Conservation (phyloP, 441 rosid species). For the Raphanus hybrid region DNA sequence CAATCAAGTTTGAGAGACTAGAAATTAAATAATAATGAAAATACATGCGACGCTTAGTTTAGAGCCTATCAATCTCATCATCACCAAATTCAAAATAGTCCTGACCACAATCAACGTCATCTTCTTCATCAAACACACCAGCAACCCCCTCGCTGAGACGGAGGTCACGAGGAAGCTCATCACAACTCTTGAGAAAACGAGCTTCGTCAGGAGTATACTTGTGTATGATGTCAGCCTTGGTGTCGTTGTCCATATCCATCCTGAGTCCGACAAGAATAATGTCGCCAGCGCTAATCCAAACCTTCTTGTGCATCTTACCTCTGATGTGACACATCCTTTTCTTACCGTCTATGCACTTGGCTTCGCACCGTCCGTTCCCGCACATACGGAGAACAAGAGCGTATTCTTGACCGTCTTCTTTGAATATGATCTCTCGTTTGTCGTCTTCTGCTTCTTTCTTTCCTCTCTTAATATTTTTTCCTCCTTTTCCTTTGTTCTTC, state of each 20-base stretch:
- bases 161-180: slow-evolving; percentile 1
- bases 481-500: slow-evolving; percentile 17
- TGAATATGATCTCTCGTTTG: slow-evolving; percentile 2
- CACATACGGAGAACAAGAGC: not conserved
- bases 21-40: not conserved
- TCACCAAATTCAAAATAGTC: not conserved
- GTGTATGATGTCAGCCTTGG: not conserved
- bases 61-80: slow-evolving; percentile 3
- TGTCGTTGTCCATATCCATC: not conserved
- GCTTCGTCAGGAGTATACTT: not conserved
- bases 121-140: not conserved
- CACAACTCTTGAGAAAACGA: slow-evolving; percentile 15
- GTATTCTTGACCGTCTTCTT: slow-evolving; percentile 10
- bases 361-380: not conserved
- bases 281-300: slow-evolving; percentile 4
- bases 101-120: not conserved
- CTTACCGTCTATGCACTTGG: slow-evolving; percentile 9
- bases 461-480: not conserved
- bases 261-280: not conserved
- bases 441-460: not conserved
- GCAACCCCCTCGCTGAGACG: not conserved
- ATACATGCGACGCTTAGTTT: not conserved
- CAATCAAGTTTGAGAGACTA: not conserved
- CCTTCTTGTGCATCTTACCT: slow-evolving; percentile 14
- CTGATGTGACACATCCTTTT: slow-evolving; percentile 7